phyloP scores from a whole-genome alignment of 2,329 filamentous ascomycete genomes.

The Scytalidium lignicola region DNA sequence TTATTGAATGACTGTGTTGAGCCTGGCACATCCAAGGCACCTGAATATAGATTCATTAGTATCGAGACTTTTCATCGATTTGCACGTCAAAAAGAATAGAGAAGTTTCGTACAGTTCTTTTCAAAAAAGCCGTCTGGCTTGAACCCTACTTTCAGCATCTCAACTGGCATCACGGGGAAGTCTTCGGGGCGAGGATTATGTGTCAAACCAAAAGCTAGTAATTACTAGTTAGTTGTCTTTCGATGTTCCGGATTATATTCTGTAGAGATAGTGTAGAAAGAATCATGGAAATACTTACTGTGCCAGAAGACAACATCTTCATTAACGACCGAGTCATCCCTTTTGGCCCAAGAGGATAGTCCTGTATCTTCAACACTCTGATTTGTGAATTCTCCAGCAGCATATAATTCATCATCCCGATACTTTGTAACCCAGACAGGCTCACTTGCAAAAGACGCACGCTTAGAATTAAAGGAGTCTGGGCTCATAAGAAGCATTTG shows the following conservation, averaged over 20 bases:
- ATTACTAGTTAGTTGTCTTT: no score
- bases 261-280: no score
- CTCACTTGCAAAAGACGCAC: constrained; percentile 44
- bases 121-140: constrained; percentile 44
- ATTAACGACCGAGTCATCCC: constrained; percentile 41
- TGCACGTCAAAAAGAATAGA: no score
- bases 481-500: constrained; percentile 46
- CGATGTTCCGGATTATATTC: no score
- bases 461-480: constrained; percentile 35
- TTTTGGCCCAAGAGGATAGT: constrained; percentile 43
- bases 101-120: no score
- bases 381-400: constrained; percentile 46
- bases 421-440: constrained; percentile 47
- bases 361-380: constrained; percentile 42
- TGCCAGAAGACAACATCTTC: constrained; percentile 50
- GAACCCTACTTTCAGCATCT: constrained; percentile 40
- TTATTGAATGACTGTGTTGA: no score
- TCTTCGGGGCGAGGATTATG: constrained; percentile 58
- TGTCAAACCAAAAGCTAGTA: constrained; percentile 51
- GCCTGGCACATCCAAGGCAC: constrained; percentile 37
- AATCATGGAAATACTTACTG: no score
- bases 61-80: no score
- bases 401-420: constrained; percentile 41
- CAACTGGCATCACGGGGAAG: constrained; percentile 60
- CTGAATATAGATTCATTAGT: constrained; percentile 41